Base-by-base conservation (phyloP, 1,284 basidiomycete genomes). In the Coriolopsis trogii region DNA sequence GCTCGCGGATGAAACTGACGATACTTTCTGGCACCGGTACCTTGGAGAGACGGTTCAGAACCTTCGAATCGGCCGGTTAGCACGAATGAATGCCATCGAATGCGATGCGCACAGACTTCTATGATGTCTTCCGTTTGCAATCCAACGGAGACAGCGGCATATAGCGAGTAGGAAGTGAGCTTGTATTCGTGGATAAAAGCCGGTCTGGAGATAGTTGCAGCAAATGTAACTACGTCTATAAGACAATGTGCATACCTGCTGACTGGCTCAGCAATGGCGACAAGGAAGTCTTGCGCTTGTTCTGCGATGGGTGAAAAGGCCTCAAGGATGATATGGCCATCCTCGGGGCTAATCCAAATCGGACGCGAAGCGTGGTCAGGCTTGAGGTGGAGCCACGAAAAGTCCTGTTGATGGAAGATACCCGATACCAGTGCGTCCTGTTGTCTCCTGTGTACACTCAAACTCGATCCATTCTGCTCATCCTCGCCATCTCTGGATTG, bases 151-250 rank as follows among this genome's bases (percentile, higher is more conserved):
- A 99, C 96, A 49, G 97, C 97, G 46, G 97, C 97, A 72, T 99
- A 98, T 24, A 99, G 80, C 21, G 95, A 98, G 71, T 98, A 97
- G 40, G 95, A 90, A 43, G 96, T 98, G 65, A 99, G 86, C 73
- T 97, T 95, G 81, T 98, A 99, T 78, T 99, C 97, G 74, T 99
- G 97, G 58, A 99, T 96, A 73, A 97, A 93, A 28, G 92, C 88
- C 36, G 97, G 97, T 76, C 94, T 95, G 67, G 55, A 62, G 49
- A 49, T 62, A 47, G 46, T 58, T 65, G 57, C 67, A 62, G 63
- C 16, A 20, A 64, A 42, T 31, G 47, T 64, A 69, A 62, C 59
- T 70, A 70, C 67, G 62, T 49, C 33, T 51, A 40, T 37, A 49
- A 42, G 31, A 28, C 41, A 40, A 55, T 45, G 49, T 57, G 72